phyloP scores from a whole-genome alignment of 2,329 filamentous ascomycete genomes.

The Fusarium continuum region DNA sequence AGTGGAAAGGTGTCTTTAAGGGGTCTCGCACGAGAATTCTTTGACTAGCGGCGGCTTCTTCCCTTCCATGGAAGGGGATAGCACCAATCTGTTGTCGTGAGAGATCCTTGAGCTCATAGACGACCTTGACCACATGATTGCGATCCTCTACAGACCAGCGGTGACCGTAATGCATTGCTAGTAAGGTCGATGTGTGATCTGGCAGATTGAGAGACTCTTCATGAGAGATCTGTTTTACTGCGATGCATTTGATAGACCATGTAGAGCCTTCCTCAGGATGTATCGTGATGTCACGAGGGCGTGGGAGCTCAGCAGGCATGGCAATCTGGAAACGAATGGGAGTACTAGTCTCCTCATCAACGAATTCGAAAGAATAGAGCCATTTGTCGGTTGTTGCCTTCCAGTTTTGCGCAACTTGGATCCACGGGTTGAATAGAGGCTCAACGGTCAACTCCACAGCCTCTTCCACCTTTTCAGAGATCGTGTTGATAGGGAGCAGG shows the following conservation, averaged over 20 bases:
- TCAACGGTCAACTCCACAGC: slow-evolving; percentile 49
- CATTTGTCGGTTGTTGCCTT: slow-evolving; percentile 21
- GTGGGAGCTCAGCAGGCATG: slow-evolving; percentile 55
- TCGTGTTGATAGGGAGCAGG: slow-evolving; percentile 71
- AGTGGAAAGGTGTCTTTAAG: slow-evolving; percentile 52
- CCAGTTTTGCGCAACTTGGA: slow-evolving; percentile 56
- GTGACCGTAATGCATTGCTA: slow-evolving; percentile 59
- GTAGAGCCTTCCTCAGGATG: slow-evolving; percentile 50
- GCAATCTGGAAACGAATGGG: slow-evolving; percentile 54
- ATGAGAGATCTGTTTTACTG: slow-evolving; percentile 28
- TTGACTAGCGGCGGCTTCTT: slow-evolving; percentile 31
- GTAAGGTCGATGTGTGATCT: slow-evolving; percentile 58
- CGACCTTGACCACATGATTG: slow-evolving; percentile 57
- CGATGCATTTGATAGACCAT: slow-evolving; percentile 47
- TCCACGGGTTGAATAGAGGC: slow-evolving; percentile 59
- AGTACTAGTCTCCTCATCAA: slow-evolving; percentile 45
- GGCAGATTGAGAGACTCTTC: slow-evolving; percentile 20
- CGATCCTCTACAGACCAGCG: slow-evolving; percentile 53
- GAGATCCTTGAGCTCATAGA: slow-evolving; percentile 40
- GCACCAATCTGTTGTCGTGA: slow-evolving; percentile 46
- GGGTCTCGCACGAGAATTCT: slow-evolving; percentile 54
- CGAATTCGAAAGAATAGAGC: slow-evolving; percentile 47
- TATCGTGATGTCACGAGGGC: slow-evolving; percentile 50
- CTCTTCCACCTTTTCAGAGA: slow-evolving; percentile 51
- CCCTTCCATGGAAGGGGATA: slow-evolving; percentile 37